A percentile compares a stretch with the other conserved stretches of the same genome.
Evolutionary conservation across 2,329 filamentous ascomycete species (phyloP).

Genomic region (Emergomyces orientalis): DNA sequence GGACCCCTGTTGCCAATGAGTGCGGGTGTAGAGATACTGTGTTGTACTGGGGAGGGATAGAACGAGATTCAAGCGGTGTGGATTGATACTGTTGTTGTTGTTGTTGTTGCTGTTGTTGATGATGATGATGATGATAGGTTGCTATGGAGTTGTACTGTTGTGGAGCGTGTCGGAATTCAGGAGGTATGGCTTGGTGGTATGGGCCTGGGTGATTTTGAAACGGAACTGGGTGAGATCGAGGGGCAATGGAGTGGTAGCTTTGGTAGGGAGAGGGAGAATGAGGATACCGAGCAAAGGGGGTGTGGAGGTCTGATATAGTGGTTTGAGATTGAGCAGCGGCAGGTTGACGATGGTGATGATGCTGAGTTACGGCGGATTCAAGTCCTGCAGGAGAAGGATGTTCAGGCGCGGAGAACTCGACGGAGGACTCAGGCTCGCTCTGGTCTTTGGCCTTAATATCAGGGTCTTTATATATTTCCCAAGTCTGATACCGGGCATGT

Average conservation of each 20-base stretch:
- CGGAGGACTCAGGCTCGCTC: background rate
- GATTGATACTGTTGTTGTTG: background rate
- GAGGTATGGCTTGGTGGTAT: background rate
- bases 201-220: background rate
- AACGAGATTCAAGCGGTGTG: background rate
- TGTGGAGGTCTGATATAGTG: background rate
- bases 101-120: background rate
- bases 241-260: background rate
- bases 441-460: background rate
- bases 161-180: background rate
- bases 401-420: background rate
- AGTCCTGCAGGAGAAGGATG: background rate
- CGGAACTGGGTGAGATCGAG: background rate
- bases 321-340: background rate
- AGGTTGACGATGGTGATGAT: constrained; percentile 4
- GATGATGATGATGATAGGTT: background rate
- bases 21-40: background rate
- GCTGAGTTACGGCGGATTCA: background rate
- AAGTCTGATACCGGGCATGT: background rate
- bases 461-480: background rate
- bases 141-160: background rate
- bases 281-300: background rate
- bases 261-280: background rate
- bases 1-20: background rate
- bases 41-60: background rate